Percentiles rank a stretch among this genome's conserved stretches.
phyloP scores from a whole-genome alignment of 768 basidiomycete species.

The Podaxis sp. region DNA sequence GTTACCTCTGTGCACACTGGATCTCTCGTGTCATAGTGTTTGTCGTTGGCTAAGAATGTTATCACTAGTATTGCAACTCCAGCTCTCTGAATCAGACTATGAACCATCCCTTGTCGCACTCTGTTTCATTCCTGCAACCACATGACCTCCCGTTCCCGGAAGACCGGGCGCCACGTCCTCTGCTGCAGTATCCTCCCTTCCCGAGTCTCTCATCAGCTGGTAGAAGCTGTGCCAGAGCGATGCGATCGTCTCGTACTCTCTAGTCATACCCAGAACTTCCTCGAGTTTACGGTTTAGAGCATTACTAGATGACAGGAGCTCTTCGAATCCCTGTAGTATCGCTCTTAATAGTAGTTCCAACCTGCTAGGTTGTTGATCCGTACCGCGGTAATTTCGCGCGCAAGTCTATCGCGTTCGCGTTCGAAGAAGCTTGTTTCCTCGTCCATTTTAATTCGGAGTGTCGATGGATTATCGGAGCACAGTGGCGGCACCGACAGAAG shows the following conservation, averaged over 20 bases:
- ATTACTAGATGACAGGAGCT: conserved; percentile 82
- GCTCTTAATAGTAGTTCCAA: conserved; percentile 24
- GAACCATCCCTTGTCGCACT: conserved; percentile 2
- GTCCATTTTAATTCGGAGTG: conserved; percentile 22
- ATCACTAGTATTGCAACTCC: neutral
- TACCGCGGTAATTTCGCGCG: conserved; percentile 74
- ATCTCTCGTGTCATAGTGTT: conserved; percentile 5
- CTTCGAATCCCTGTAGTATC: conserved; percentile 70
- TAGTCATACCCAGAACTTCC: conserved; percentile 89
- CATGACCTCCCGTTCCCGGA: conserved; percentile 74
- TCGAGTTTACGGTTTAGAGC: conserved; percentile 88
- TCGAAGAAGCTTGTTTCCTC: conserved; percentile 71
- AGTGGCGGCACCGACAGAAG: no score
- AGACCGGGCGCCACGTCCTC: conserved; percentile 41
- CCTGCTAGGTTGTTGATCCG: conserved; percentile 19
- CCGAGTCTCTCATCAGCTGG: conserved; percentile 64
- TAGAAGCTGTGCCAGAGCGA: conserved; percentile 82
- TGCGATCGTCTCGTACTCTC: conserved; percentile 88
- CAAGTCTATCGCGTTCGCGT: conserved; percentile 72
- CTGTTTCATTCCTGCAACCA: conserved; percentile 37
- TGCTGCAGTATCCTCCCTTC: conserved; percentile 31
- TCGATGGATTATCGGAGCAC: neutral
- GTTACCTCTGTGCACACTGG: conserved; percentile 18
- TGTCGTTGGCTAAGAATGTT: conserved; percentile 1
- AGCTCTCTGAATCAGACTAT: neutral